These are phyloP conservation scores for Gonapodya prolifera DNA, from an alignment of 192 early-diverging fungal species.

Conservation along the genomic window DNA sequence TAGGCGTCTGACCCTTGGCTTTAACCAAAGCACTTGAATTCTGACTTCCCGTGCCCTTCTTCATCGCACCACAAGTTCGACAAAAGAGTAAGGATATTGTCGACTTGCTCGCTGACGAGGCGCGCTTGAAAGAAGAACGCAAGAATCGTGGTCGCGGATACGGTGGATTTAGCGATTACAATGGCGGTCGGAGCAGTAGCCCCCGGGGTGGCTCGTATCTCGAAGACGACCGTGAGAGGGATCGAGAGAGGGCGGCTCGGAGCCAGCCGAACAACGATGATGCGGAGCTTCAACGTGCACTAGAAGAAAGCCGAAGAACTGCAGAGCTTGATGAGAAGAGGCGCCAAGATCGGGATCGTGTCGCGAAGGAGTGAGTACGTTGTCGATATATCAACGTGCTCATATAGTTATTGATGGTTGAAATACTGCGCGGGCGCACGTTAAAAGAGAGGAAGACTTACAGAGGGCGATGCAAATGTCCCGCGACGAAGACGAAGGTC, in stretches of 20 bases:
- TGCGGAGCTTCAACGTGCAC: constrained; percentile 59
- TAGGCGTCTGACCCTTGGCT: constrained; percentile 20
- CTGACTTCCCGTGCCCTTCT: constrained; percentile 2
- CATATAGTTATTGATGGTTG: not conserved
- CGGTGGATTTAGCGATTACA: constrained; percentile 9
- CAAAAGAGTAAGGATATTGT: constrained; percentile 88
- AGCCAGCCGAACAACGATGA: constrained; percentile 58
- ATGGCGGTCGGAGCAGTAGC: constrained; percentile 8
- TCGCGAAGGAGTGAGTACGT: not conserved
- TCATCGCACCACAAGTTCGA: constrained; percentile 46
- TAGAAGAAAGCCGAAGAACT: constrained; percentile 67
- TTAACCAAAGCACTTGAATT: not conserved
- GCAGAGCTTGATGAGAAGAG: constrained; percentile 43
- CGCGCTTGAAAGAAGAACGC: constrained; percentile 62
- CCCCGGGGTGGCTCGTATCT: constrained; percentile 17
- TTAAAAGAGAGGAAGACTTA: not conserved
- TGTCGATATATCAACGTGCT: no score
- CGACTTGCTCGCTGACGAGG: constrained; percentile 62
- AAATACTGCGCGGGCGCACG: not conserved
- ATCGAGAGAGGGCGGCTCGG: constrained; percentile 1
- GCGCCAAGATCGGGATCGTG: not conserved
- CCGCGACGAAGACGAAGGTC: not conserved
- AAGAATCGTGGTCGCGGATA: constrained; percentile 30
- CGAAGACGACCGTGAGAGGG: constrained; percentile 1
- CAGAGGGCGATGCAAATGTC: not conserved